These are phyloP conservation scores for Russula abietina DNA, from an alignment of 768 basidiomycete genomes.

Conservation along the genomic window DNA sequence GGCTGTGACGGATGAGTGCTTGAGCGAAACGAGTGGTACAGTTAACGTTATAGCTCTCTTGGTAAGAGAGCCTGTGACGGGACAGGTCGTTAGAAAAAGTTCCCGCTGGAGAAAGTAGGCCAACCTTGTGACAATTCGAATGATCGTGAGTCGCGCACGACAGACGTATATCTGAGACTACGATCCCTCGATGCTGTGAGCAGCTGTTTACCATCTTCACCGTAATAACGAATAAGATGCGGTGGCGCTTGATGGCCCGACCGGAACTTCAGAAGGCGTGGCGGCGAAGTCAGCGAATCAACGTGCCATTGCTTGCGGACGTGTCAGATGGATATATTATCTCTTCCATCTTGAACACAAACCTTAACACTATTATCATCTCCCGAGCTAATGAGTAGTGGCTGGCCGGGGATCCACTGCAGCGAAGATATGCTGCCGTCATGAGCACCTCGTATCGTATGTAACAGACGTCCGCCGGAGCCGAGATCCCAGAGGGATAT, in stretches of 20 bases:
- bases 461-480: slow-evolving; percentile 71
- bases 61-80: slow-evolving; percentile 63
- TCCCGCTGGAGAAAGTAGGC: slow-evolving; percentile 8
- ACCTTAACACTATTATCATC: slow-evolving; percentile 97
- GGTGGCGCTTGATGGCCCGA: slow-evolving; percentile 91
- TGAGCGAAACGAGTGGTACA: slow-evolving; percentile 73
- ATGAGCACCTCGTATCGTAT: slow-evolving; percentile 84
- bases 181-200: slow-evolving; percentile 87
- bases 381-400: slow-evolving; percentile 81
- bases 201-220: slow-evolving; percentile 93
- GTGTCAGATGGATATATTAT: not conserved
- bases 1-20: slow-evolving; percentile 74
- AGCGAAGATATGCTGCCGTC: slow-evolving; percentile 76
- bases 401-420: slow-evolving; percentile 92
- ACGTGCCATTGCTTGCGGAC: slow-evolving; percentile 88
- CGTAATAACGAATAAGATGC: slow-evolving; percentile 89
- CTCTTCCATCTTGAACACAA: slow-evolving; percentile 14
- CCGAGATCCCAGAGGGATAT: slow-evolving; percentile 93
- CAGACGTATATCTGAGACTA: slow-evolving; percentile 81
- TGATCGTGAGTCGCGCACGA: slow-evolving; percentile 91
- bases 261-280: slow-evolving; percentile 84
- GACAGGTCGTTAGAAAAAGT: not conserved
- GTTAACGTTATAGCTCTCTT: slow-evolving; percentile 76
- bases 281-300: slow-evolving; percentile 81
- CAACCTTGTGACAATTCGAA: slow-evolving; percentile 92